Evolutionary conservation across 2,329 filamentous ascomycete genomes (phyloP), one percentile per base, ranked within the genome.

Genomic region (Blastomyces percursus): DNA sequence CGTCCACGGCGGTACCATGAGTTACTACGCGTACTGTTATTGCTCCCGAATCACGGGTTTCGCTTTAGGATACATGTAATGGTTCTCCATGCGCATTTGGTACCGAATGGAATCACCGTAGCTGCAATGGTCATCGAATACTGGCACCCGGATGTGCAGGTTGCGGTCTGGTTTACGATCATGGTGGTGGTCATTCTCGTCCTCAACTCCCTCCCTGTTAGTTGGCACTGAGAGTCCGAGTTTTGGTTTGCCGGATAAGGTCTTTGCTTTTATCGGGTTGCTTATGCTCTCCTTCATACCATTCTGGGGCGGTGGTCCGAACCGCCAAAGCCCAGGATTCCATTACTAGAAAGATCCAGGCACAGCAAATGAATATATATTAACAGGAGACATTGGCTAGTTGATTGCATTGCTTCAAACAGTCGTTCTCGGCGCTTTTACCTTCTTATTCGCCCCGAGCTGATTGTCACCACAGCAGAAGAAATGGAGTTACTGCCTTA

Each of bases 121-220:
- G 84, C 85, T 14, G 81, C 82, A 50, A 80, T 87, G n/a, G 78
- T 89, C 38, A 85, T 88, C 64, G 75, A 83, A 64, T 87, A 83
- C 70, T 89, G 86, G 86, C 68, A 74, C 12, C 71, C 74, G 3
- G 68, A 69, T 21, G 73, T 79, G 58, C 75, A 77, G 51, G 72
- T 78, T 7, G 77, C 76, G 0, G 77, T 78, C 6, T 81, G 79
- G 79, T 80, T 81, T 60, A 82, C 82, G 3, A 81, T 85, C 64
- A 76, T 85, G 65, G 79, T 89, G 65, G 73, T 84, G 2, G 77
- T 88, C 21, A 82, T 88, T 56, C 71, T 81, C 19, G 72, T 71
- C 2, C 69, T 82, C 19, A 82, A 81, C 64, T 73, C 76, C 52
- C 68, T 82, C 3, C 78, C 79, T 0, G 80, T 82, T 3, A 70